Base-by-base conservation (phyloP, 176 grass and related monocot genomes). In the Coix lacrymajobi region DNA sequence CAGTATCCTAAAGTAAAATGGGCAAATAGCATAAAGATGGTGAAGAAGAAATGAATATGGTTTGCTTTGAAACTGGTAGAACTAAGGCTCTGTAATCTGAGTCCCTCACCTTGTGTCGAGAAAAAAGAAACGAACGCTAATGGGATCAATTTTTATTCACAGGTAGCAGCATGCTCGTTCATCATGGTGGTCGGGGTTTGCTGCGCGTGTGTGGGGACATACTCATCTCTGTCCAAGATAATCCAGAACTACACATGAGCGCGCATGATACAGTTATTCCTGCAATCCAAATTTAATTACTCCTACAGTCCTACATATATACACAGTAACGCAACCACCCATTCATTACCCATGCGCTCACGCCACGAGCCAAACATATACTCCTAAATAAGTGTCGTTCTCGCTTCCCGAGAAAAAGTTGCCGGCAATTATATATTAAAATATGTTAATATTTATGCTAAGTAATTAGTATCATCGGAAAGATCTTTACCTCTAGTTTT, bases 161-260 rank as follows among this genome's bases (percentile, higher is more conserved):
- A 94, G 92, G 62, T 51, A 13, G 79, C 37, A 4, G 57, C 63
- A 1, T 94, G 92, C 45, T 82, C 76, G 24, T 79, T 80, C 72
- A 92, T 94, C 66, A 92, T 94, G 16, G 56, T 44, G 7, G 34
- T 92, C 7, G 89, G 89, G n/a, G 37, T 87, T 31, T 62, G 58
- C 20, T 92, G 84, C 15, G 90, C 84, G 5, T 85, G 75, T 37
- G 64, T 89, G 49, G 92, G 92, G 62, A 94, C 92, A 20, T 83
- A 80, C 78, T 82, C 89, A 11, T 86, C 92, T 15, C 24, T 94
- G 62, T 79, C 87, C 4, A 79, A 46, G 26, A 94, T 94, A 49
- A 82, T 94, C 29, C 69, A 92, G 57, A 89, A 80, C 45, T 92
- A 90, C 88, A 32, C 30, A 63, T 89, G 69, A 85, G 71, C 17